phyloP scores from a whole-genome alignment of 2,329 filamentous ascomycete species.

The Pseudopithomyces maydicus region DNA sequence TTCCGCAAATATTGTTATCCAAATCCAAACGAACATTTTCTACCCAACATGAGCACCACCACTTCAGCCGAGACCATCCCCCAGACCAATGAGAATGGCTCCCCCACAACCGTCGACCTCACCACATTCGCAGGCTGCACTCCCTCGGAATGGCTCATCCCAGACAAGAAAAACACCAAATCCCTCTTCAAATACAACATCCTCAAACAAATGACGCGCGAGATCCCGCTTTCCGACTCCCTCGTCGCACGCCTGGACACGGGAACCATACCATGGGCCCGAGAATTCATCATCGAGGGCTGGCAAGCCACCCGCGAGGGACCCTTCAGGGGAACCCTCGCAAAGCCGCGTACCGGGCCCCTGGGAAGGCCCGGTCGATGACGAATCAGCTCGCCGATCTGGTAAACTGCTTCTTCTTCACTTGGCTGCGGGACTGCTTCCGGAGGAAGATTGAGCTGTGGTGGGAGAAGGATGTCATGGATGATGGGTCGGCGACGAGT shows the following conservation, averaged over 20 bases:
- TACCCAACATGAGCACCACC: background rate
- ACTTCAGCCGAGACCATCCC: background rate
- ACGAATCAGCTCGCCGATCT: background rate
- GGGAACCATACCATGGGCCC: background rate
- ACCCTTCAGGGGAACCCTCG: background rate
- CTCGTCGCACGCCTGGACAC: background rate
- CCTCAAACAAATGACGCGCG: background rate
- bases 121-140: background rate
- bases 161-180: background rate
- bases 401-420: background rate
- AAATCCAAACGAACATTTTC: background rate
- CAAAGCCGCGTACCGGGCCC: background rate
- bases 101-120: background rate
- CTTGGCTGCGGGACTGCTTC: background rate
- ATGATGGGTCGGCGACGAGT: background rate
- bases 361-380: background rate
- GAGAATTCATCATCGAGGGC: background rate
- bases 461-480: background rate
- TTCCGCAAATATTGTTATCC: background rate
- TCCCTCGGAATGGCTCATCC: background rate
- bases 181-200: background rate
- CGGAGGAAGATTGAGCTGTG: background rate
- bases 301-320: background rate
- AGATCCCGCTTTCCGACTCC: background rate
- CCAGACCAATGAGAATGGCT: background rate